These are phyloP conservation scores for Fusarium equiseti DNA, from an alignment of 2,329 filamentous ascomycete genomes.

Conservation along the genomic window DNA sequence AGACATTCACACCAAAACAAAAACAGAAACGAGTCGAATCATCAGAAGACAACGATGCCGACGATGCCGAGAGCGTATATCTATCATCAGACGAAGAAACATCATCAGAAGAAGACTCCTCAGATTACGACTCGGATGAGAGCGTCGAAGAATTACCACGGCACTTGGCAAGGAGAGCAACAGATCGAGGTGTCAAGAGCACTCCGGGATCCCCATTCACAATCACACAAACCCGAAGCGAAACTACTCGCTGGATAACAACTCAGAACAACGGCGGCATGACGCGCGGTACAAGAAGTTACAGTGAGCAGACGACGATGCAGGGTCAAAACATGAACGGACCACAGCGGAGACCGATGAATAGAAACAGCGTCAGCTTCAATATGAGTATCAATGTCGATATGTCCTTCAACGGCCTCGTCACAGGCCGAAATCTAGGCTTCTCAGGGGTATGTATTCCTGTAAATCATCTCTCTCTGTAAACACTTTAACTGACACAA, in stretches of 20 bases:
- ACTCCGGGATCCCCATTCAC: slow-evolving; percentile 22
- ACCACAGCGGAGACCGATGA: slow-evolving; percentile 16
- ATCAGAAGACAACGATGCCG: slow-evolving; percentile 16
- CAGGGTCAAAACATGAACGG: slow-evolving; percentile 29
- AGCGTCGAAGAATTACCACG: slow-evolving; percentile 29
- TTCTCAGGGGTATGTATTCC: slow-evolving; percentile 39
- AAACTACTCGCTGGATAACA: slow-evolving; percentile 43
- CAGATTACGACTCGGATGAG: slow-evolving; percentile 26
- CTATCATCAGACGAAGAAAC: slow-evolving; percentile 36
- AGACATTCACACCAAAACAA: slow-evolving; percentile 13
- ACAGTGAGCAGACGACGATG: slow-evolving; percentile 40
- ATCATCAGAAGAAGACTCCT: slow-evolving; percentile 31
- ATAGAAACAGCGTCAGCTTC: slow-evolving; percentile 41
- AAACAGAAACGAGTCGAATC: slow-evolving; percentile 18
- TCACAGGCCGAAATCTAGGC: slow-evolving; percentile 45
- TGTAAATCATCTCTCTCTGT: background rate
- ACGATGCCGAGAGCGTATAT: slow-evolving; percentile 40
- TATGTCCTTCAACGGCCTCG: slow-evolving; percentile 44
- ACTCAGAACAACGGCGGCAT: slow-evolving; percentile 30
- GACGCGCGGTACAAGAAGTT: slow-evolving; percentile 34
- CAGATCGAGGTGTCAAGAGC: slow-evolving; percentile 10
- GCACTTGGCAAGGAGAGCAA: slow-evolving; percentile 28
- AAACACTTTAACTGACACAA: slow-evolving; percentile 10
- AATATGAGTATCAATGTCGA: slow-evolving; percentile 45
- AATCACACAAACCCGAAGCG: slow-evolving; percentile 36